Percentiles rank a stretch among this genome's conserved stretches.
These are phyloP conservation scores for Kuraishia borneana DNA, from an alignment of 805 yeast genomes.

Conservation along the genomic window DNA sequence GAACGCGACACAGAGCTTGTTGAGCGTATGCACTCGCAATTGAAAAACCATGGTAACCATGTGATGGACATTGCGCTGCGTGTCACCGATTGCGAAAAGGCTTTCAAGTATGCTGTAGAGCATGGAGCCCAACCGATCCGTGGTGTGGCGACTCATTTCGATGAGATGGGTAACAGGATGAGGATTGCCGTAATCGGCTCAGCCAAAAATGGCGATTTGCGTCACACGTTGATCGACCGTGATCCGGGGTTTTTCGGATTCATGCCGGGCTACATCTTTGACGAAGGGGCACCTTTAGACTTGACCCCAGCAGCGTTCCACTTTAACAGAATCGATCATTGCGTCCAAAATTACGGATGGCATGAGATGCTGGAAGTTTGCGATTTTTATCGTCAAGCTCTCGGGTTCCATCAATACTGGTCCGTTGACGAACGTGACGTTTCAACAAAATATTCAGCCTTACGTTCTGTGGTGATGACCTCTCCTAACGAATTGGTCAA, in stretches of 20 bases:
- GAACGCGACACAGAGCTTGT: constrained; percentile 1
- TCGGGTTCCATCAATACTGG: constrained; percentile 76
- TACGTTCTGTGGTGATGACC: constrained; percentile 70
- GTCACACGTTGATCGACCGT: constrained; percentile 56
- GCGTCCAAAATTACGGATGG: constrained; percentile 75
- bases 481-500: constrained; percentile 52
- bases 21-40: constrained; percentile 30
- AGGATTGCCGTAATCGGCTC: no score
- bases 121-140: constrained; percentile 29
- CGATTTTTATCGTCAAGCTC: constrained; percentile 43
- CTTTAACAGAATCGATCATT: constrained; percentile 52
- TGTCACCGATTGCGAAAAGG: constrained; percentile 38
- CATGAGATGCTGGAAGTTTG: constrained; percentile 49
- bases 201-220: constrained; percentile 44
- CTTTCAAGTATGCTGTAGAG: constrained; percentile 32
- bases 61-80: constrained; percentile 66
- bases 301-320: constrained; percentile 21
- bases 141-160: constrained; percentile 14
- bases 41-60: constrained; percentile 61
- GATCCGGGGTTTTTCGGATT: constrained; percentile 26
- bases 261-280: constrained; percentile 35
- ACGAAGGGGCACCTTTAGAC: constrained; percentile 15
- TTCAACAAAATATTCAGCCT: constrained; percentile 58
- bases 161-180: constrained; percentile 41
- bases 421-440: constrained; percentile 73